These are phyloP conservation scores for Cyclocybe aegerita DNA, from an alignment of 768 basidiomycete genomes.

Conservation along the genomic window DNA sequence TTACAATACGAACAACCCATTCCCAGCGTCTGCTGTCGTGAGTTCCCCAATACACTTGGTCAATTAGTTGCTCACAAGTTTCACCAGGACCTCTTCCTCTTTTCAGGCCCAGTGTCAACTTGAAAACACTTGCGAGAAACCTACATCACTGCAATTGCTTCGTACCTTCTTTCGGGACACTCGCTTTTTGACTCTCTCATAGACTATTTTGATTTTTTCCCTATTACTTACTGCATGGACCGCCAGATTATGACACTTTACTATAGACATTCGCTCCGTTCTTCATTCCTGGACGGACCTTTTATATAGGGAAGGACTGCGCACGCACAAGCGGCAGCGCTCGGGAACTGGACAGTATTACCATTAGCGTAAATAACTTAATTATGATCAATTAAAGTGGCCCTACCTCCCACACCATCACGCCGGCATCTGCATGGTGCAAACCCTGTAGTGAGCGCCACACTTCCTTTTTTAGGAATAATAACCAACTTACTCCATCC, in stretches of 20 bases:
- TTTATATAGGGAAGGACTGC: conserved; percentile 32
- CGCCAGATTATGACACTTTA: background rate
- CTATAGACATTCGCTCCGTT: background rate
- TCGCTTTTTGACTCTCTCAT: too few species aligned
- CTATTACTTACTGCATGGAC: too few species aligned
- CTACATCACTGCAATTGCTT: background rate
- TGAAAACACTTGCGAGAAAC: background rate
- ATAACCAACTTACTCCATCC: conserved; percentile 61
- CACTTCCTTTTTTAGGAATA: background rate
- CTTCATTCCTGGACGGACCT: background rate
- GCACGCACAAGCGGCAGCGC: conserved; percentile 36
- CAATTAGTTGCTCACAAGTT: background rate
- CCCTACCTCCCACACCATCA: conserved; percentile 39
- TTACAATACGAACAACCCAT: conserved; percentile 33
- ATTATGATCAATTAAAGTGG: background rate
- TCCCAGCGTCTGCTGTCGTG: conserved; percentile 32
- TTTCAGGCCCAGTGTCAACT: conserved; percentile 1
- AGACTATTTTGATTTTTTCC: too few species aligned
- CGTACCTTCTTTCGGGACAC: background rate
- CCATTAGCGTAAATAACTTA: conserved; percentile 10
- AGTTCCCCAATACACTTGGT: conserved; percentile 13
- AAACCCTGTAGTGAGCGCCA: background rate
- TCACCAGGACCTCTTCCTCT: conserved; percentile 20
- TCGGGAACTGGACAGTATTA: conserved; percentile 32
- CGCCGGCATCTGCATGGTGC: conserved; percentile 28